A percentile compares a stretch with the other conserved stretches of the same genome.
Evolutionary conservation across 2,329 filamentous ascomycete genomes (phyloP).

Genomic region (Ilyonectria mors-panacis): DNA sequence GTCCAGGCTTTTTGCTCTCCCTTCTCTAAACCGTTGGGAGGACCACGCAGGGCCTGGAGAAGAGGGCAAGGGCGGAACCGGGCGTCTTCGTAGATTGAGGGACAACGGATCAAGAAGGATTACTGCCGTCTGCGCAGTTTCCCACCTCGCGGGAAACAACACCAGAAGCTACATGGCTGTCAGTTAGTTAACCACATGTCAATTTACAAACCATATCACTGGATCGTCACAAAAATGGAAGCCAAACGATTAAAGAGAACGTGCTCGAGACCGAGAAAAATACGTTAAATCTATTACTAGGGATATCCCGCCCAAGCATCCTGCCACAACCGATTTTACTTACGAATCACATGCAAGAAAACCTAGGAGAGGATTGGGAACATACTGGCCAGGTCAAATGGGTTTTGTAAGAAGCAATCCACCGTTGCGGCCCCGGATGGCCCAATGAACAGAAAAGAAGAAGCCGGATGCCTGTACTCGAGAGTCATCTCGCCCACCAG

Average conservation of each 20-base stretch:
- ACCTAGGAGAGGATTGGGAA: slow-evolving; percentile 39
- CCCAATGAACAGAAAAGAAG: slow-evolving; percentile 1
- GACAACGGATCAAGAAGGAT: slow-evolving; percentile 75
- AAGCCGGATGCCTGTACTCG: slow-evolving; percentile 45
- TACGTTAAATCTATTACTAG: slow-evolving; percentile 22
- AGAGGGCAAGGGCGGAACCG: slow-evolving; percentile 23
- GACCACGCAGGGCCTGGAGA: not conserved
- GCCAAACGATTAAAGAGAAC: slow-evolving; percentile 25
- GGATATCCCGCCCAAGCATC: slow-evolving; percentile 21
- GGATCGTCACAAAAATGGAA: slow-evolving; percentile 30
- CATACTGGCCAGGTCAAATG: slow-evolving; percentile 42
- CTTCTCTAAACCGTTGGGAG: not conserved
- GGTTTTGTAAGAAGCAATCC: slow-evolving; percentile 28
- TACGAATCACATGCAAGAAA: slow-evolving; percentile 39
- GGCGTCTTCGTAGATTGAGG: slow-evolving; percentile 65
- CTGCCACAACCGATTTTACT: slow-evolving; percentile 32
- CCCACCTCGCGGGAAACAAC: slow-evolving; percentile 57
- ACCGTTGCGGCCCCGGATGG: slow-evolving; percentile 37
- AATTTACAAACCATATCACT: slow-evolving; percentile 36
- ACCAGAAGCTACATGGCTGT: slow-evolving; percentile 36
- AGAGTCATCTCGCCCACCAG: slow-evolving; percentile 49
- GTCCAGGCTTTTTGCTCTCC: not conserved
- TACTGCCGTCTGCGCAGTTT: slow-evolving; percentile 66
- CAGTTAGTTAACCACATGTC: slow-evolving; percentile 37
- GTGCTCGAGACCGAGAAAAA: slow-evolving; percentile 1